A percentile compares a stretch with the other conserved stretches of the same genome.
These are phyloP conservation scores for Closterium sp. DNA, from an alignment of 139 green algal species.

Conservation along the genomic window DNA sequence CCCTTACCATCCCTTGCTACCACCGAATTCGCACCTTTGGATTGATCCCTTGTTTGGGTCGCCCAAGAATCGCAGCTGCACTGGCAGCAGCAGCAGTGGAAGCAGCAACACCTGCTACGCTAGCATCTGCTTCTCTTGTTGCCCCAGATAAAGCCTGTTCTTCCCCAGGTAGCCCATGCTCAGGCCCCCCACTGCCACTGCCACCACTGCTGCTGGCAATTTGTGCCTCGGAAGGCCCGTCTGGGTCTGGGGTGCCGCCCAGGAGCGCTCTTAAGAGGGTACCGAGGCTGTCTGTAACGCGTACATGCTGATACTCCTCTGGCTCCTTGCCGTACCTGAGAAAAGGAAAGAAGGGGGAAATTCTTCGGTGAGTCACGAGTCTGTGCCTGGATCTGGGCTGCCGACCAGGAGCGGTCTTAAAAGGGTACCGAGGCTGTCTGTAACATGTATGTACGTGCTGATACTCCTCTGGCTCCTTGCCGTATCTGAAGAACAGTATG, in stretches of 20 bases:
- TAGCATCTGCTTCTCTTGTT: too few species aligned
- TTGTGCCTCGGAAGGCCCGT: neutral
- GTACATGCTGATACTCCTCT: neutral
- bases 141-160: neutral
- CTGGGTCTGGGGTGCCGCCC: neutral
- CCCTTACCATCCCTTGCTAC: too few species aligned
- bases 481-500: neutral
- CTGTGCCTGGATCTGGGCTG: too few species aligned
- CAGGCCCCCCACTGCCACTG: too few species aligned
- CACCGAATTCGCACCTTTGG: neutral
- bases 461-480: neutral
- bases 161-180: neutral
- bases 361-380: too few species aligned
- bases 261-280: neutral
- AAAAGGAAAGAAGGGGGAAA: too few species aligned
- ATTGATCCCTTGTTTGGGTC: neutral
- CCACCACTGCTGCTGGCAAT: neutral
- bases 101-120: neutral
- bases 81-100: neutral
- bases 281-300: neutral
- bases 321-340: neutral
- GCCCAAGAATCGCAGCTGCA: neutral
- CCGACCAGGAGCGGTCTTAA: neutral
- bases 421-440: neutral
- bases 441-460: neutral